phyloP scores from a whole-genome alignment of 2,329 filamentous ascomycete species.

The Setomelanomma holmii region DNA sequence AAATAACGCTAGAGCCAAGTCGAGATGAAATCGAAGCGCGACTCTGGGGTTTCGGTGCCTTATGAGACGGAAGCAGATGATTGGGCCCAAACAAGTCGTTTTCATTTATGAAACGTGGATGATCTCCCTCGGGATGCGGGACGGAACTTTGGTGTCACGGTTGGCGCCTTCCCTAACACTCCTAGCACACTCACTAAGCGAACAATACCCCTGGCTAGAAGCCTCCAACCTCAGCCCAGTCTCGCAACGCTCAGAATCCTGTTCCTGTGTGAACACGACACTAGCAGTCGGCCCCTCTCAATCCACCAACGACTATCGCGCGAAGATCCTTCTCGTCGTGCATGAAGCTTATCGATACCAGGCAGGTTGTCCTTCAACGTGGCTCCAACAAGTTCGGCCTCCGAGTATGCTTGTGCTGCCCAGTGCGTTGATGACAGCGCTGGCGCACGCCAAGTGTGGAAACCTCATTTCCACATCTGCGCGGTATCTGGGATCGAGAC shows the following conservation, averaged over 20 bases:
- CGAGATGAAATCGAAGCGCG: neutral
- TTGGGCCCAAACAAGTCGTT: slow-evolving; percentile 1
- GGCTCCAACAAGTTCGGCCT: slow-evolving; percentile 19
- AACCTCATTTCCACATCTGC: slow-evolving; percentile 26
- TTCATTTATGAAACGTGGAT: slow-evolving; percentile 3
- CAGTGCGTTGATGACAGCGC: slow-evolving; percentile 9
- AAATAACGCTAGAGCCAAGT: too few species aligned
- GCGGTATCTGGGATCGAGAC: slow-evolving; percentile 20
- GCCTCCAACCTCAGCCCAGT: slow-evolving; percentile 8
- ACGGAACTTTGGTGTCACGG: slow-evolving; percentile 17
- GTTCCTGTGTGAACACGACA: slow-evolving; percentile 19
- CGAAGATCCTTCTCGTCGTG: slow-evolving; percentile 14
- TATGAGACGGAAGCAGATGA: neutral
- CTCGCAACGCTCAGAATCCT: slow-evolving; percentile 9
- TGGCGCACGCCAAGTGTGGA: slow-evolving; percentile 7
- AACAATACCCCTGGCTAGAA: slow-evolving; percentile 12
- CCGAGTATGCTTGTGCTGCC: slow-evolving; percentile 8
- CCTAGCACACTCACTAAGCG: slow-evolving; percentile 7
- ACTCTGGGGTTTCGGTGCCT: neutral
- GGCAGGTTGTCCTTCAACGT: slow-evolving; percentile 15
- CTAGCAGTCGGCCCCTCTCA: slow-evolving; percentile 5
- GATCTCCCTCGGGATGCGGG: slow-evolving; percentile 7
- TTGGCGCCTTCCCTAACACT: slow-evolving; percentile 9
- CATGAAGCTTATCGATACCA: slow-evolving; percentile 13
- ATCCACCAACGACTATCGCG: slow-evolving; percentile 3